Evolutionary conservation across 2,329 filamentous ascomycete genomes (phyloP), one percentile per base, ranked within the genome.

Genomic region (Epichloe aotearoae): DNA sequence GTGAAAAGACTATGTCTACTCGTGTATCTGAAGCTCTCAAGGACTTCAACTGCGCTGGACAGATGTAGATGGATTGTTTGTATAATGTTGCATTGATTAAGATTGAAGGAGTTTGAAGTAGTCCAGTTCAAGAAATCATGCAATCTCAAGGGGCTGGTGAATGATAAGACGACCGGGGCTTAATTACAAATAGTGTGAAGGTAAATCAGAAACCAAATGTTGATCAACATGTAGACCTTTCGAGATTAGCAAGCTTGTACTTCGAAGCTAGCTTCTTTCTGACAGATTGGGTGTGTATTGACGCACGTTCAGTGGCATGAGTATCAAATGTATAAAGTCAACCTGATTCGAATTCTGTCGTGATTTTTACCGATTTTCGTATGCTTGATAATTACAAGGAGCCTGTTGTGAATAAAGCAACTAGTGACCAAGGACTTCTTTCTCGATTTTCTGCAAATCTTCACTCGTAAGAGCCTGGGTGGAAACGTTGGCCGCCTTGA

Each of bases 1-100:
- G 91, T 64, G 93, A 98, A 82, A 95, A 96, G 83, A 89, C 85
- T 65, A 98, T 97, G 93, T 79, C 76, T 65, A 73, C 76, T 62
- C 87, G 93, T 71, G 81, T 96, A 58, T 66, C 80, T 60, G 81
- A 83, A 68, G 91, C 86, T 54, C 83, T 98, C 56, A 75, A 84
- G 64, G 91, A 97, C 77, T 98, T 98, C 80, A 90, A 93, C 76
- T 62, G 60, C 50, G 60, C 63, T 50, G 60, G 59, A 51, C 61
- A 67, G 56, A 50, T 69, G 47, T 69, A 67, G 61, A 34, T 52
- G 40, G 20, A 4, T 34, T 12, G 4, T 14, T 17, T 38, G 41
- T 41, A 15, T 36, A 26, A 30, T 14, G 11, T 46, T 50, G 15
- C n/a, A 43, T 52, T 34, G n/a, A 12, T 36, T 38, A 23, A 43